Evolutionary conservation across 169 alveolate genomes (phyloP), one percentile per base, ranked within the genome.

Genomic region (Plasmodium adleri): DNA sequence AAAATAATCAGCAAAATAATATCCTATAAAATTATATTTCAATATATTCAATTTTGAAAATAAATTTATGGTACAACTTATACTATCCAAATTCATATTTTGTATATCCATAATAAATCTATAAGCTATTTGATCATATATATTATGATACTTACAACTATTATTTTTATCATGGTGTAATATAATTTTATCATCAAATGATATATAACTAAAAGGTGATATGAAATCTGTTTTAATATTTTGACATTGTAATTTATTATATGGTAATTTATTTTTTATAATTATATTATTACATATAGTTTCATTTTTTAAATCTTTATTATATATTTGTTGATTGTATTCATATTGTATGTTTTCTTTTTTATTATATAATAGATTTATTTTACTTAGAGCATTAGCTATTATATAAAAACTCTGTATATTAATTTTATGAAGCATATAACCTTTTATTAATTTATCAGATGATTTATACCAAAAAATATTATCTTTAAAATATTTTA

Each of bases 1-100:
- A 70, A 70, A 49, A 15, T 68, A 67, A 70, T 83, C 91, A n/a
- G 91, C 83, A 26, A 83, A 70, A 47, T 39, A 54, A 49, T 83
- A 83, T 9, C 50, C 47, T 52, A 83, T 10, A 1, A 83, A 47
- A 58, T 83, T 83, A 60, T 83, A 83, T 13, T 50, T 59, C 12
- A 20, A 24, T 8, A 83, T 5, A 50, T 70, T 83, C 43, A 83
- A 50, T 47, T 70, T 83, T 3, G 91, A 60, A 49, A 68, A 83
- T 50, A 67, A 56, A 43, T 83, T 83, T 9, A 83, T n/a, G 0
- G 70, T 66, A 39, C 91, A 83, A 13, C 91, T 83, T 43, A 83
- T 43, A 13, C 67, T 45, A 47, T 83, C 86, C 7, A 83, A 1
- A 54, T 83, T n/a, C 59, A 83, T 52, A 4, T 26, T 6, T 54